These are phyloP conservation scores for Phlebopus sp. DNA, from an alignment of 1,284 basidiomycete species.

Conservation along the genomic window DNA sequence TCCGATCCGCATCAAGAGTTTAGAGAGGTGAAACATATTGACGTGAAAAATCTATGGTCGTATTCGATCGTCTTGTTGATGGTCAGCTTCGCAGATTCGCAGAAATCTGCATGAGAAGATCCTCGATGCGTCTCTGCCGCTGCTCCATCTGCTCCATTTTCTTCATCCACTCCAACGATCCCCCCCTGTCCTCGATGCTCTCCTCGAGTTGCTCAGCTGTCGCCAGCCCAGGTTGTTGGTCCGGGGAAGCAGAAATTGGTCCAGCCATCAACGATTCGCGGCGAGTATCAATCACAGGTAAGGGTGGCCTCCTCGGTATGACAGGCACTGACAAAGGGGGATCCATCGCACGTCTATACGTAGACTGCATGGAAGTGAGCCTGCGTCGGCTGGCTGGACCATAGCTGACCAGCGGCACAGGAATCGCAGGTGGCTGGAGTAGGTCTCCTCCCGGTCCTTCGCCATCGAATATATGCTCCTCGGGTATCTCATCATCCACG, in stretches of 20 bases:
- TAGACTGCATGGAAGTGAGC: constrained; percentile 46
- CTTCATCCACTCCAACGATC: constrained; percentile 33
- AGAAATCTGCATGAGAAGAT: constrained; percentile 40
- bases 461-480: constrained; percentile 26
- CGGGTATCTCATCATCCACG: constrained; percentile 46
- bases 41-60: too few relatives aligned
- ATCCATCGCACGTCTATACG: constrained; percentile 17
- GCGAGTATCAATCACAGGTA: constrained; percentile 21
- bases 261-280: constrained; percentile 17
- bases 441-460: constrained; percentile 6
- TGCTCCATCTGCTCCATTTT: constrained; percentile 59
- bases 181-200: constrained; percentile 26
- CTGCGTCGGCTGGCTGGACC: constrained; percentile 58
- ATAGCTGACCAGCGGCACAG: constrained; percentile 44
- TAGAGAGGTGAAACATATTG: too few relatives aligned
- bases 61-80: too few relatives aligned
- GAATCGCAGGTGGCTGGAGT: constrained; percentile 9
- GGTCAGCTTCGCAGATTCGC: constrained; percentile 12
- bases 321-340: constrained; percentile 3
- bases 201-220: constrained; percentile 44
- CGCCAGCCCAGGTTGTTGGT: constrained; percentile 29
- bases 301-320: constrained; percentile 23
- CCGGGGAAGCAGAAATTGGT: constrained; percentile 34
- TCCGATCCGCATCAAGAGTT: too few relatives aligned
- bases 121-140: constrained; percentile 63